A percentile compares a stretch with the other conserved stretches of the same genome.
Conservation (phyloP, 2,329 filamentous ascomycete species). For the Helotiales sp. region DNA sequence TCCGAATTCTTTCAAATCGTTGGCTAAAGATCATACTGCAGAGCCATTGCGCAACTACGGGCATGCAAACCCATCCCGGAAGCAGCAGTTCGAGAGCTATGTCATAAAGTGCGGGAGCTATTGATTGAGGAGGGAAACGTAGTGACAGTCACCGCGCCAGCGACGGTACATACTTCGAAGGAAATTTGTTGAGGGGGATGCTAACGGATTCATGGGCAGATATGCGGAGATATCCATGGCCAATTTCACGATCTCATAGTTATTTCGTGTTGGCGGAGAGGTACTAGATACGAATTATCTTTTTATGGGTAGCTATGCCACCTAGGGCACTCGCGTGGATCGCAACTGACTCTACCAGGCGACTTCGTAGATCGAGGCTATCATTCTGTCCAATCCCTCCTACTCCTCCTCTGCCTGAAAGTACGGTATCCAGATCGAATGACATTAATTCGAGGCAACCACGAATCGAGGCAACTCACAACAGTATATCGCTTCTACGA, state of each 20-base stretch:
- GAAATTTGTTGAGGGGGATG: background rate
- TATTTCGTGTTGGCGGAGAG: slow-evolving; percentile 91
- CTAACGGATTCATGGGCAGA: slow-evolving; percentile 55
- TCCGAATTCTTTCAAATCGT: too few relatives aligned
- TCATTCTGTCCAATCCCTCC: slow-evolving; percentile 96
- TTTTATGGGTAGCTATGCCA: slow-evolving; percentile 81
- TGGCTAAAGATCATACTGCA: too few relatives aligned
- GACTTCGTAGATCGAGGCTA: slow-evolving; percentile 98
- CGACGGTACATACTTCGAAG: too few relatives aligned
- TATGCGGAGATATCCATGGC: slow-evolving; percentile 96
- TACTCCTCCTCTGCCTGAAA: slow-evolving; percentile 93
- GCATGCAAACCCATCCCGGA: slow-evolving; percentile 96
- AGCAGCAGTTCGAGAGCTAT: slow-evolving; percentile 91
- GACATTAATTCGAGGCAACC: slow-evolving; percentile 92
- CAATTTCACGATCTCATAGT: slow-evolving; percentile 96
- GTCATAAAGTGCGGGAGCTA: slow-evolving; percentile 94
- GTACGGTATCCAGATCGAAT: slow-evolving; percentile 97
- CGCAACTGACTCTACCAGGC: slow-evolving; percentile 54
- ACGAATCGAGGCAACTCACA: slow-evolving; percentile 96
- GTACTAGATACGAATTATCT: slow-evolving; percentile 96
- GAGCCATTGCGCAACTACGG: slow-evolving; percentile 93
- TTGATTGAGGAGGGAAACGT: slow-evolving; percentile 98
- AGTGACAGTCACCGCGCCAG: slow-evolving; percentile 90
- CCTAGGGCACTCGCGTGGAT: too few relatives aligned
- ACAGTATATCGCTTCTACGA: slow-evolving; percentile 99